Evolutionary conservation across 164 flowering plant genomes (phyloP), one percentile per base, ranked within the genome.

Genomic region (Annona cherimola): DNA sequence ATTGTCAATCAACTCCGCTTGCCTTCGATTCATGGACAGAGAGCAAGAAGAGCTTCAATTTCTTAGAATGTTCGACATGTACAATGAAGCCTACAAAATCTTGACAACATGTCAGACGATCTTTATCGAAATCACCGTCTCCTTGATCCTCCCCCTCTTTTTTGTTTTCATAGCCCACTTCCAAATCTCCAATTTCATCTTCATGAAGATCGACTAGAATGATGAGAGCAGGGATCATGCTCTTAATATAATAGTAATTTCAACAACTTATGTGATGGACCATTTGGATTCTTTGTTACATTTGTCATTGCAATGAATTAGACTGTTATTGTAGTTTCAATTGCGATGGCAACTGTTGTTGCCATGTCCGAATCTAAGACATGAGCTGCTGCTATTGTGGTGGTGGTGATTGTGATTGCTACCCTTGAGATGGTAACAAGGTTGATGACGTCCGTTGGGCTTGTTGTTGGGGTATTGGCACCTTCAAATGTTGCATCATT

Each of bases 241-340:
- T 26, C 35, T 26, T 26, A 26, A 26, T 26, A 26, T 7, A 16
- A 54, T 7, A 54, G 16, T 54, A 54, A 7, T 54, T 16, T 54
- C 41, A 64, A 41, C 12, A 4, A n/a, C 5, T 42, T 87, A 92
- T 97, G 83, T 75, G 94, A 80, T 77, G 97, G 81, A 26, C 86
- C 90, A 73, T 91, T 97, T 3, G 92, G 84, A 88, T 76, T 76
- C 94, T 84, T 75, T 90, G 96, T 68, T 83, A 92, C 84, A 35
- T 67, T 83, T 92, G 69, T 14, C 83, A 81, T 71, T 84, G 94
- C 54, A 88, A 65, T n/a, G 78, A 67, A 84, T 82, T 89, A 68
- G 86, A 42, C 77, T 86, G 93, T 71, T 88, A 94, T 67, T 88
- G 93, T 84, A 85, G 92, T 65, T 86, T 94, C 80, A 86, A 45